Conservation (phyloP, 495 filamentous ascomycete genomes). For the Podospora comata region DNA sequence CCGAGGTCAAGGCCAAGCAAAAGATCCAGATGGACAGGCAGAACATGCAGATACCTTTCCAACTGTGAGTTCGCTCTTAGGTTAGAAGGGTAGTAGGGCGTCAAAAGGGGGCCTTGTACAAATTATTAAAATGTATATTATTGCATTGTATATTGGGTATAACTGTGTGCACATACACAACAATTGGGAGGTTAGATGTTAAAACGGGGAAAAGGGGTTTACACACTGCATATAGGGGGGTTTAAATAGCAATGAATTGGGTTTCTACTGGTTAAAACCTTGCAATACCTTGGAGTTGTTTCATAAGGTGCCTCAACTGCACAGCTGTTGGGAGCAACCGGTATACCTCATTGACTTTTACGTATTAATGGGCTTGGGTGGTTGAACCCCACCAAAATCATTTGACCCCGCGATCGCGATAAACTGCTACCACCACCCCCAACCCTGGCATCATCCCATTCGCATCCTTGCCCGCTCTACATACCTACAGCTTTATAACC, state of each 20-base stretch:
- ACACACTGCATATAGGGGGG: background rate
- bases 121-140: background rate
- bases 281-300: too few relatives aligned
- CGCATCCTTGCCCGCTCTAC: background rate
- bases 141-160: constrained; percentile 2
- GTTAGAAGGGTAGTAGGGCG: background rate
- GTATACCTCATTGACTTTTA: background rate
- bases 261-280: background rate
- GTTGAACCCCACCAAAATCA: constrained; percentile 4
- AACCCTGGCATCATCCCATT: background rate
- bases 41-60: constrained; percentile 27
- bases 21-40: constrained; percentile 19
- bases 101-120: background rate
- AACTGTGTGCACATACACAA: background rate
- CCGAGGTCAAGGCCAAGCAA: constrained; percentile 37
- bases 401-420: constrained; percentile 4
- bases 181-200: background rate
- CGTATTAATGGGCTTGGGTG: background rate
- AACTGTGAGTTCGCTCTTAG: constrained; percentile 1
- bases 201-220: background rate
- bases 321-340: too few relatives aligned
- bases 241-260: constrained; percentile 1
- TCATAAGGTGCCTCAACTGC: too few relatives aligned
- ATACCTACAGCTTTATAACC: background rate
- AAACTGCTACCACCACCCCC: background rate